Percentiles rank a stretch among this genome's conserved stretches.
Evolutionary conservation across 257 asterid species (phyloP).

Genomic region (Nicotiana attenuata): DNA sequence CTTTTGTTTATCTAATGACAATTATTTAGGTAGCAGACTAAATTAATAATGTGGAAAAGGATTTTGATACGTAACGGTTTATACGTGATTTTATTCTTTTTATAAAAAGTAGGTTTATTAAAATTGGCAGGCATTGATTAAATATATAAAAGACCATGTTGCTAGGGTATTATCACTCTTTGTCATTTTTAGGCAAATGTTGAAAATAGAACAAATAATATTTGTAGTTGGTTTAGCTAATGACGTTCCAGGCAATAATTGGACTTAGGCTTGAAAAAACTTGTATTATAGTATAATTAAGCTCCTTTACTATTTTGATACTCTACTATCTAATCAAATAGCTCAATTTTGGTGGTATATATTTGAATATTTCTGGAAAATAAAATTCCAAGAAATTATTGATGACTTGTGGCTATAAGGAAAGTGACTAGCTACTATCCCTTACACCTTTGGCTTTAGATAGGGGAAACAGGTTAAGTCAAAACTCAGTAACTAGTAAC

Average conservation of each 20-base stretch:
- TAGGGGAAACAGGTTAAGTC: too few relatives aligned
- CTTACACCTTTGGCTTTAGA: neutral
- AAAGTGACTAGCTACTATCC: neutral
- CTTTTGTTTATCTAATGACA: neutral
- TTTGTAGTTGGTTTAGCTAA: neutral
- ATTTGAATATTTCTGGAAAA: too few relatives aligned
- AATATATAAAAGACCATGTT: neutral
- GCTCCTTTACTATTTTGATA: neutral
- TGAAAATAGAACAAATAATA: neutral
- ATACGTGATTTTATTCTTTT: too few relatives aligned
- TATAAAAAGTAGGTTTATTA: neutral
- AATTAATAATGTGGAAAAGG: neutral
- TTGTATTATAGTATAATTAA: neutral
- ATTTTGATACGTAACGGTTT: neutral
- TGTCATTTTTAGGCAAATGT: neutral
- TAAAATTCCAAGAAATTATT: neutral
- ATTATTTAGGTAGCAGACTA: neutral
- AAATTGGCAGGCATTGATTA: neutral
- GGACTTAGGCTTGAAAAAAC: neutral
- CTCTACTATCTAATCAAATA: neutral
- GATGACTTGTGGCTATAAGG: neutral
- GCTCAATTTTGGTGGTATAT: neutral
- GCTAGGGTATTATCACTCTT: neutral
- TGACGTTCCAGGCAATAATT: conserved; percentile 1
- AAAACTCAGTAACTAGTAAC: too few relatives aligned